Evolutionary conservation across 257 asterid genomes (phyloP).

Genomic region (Plantago elongata): DNA sequence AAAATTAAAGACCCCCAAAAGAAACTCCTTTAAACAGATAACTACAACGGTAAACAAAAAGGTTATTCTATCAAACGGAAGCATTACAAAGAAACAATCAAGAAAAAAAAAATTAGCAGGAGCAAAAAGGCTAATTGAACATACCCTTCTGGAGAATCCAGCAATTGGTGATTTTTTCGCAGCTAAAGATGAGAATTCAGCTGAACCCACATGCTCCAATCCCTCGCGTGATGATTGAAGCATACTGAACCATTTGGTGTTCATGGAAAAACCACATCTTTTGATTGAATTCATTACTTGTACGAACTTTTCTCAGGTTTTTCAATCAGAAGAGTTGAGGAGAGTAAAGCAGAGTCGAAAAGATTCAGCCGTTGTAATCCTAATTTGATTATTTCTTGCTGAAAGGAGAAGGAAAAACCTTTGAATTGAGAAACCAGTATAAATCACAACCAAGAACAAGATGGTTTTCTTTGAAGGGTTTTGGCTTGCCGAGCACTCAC

Average conservation of each 20-base stretch:
- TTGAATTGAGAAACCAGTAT: background rate
- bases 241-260: constrained; percentile 26
- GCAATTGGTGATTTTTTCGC: constrained; percentile 25
- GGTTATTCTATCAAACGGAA: background rate
- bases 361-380: no score
- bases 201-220: constrained; percentile 30
- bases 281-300: constrained; percentile 31
- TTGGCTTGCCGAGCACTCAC: background rate
- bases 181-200: constrained; percentile 38
- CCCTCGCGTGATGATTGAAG: constrained; percentile 41
- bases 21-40: background rate
- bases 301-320: background rate
- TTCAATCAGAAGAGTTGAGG: background rate
- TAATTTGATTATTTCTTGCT: no score
- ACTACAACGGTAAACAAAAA: background rate
- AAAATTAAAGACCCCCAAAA: no score
- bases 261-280: constrained; percentile 44
- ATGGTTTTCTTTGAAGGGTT: background rate
- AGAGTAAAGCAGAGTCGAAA: background rate
- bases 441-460: no score
- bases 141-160: constrained; percentile 38
- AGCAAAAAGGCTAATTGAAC: constrained; percentile 17
- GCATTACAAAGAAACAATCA: background rate
- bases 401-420: background rate
- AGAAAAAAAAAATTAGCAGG: constrained; percentile 4